Conservation (phyloP, 257 asterid genomes). For the Marsdenia floribunda region DNA sequence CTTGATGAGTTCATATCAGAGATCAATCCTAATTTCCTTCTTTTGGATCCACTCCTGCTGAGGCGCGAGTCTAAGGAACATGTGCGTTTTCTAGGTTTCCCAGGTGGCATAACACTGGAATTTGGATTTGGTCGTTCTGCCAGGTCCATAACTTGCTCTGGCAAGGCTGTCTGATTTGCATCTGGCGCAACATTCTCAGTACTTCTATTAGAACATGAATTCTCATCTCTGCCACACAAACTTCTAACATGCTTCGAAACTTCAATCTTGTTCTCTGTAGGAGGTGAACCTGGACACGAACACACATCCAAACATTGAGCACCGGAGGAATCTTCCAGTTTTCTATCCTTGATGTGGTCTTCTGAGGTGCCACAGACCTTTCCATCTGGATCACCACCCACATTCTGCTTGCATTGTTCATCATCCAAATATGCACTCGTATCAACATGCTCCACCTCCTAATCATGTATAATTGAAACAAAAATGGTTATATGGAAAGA, state of each 20-base stretch:
- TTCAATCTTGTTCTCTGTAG: constrained; percentile 22
- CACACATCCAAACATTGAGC: constrained; percentile 36
- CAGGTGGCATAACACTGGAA: constrained; percentile 16
- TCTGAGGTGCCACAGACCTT: constrained; percentile 29
- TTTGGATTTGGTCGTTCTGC: constrained; percentile 13
- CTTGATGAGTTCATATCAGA: constrained; percentile 24
- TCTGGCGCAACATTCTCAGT: constrained; percentile 5
- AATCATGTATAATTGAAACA: constrained; percentile 10
- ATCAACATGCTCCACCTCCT: constrained; percentile 43
- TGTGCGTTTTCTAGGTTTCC: constrained; percentile 45
- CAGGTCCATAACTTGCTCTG: constrained; percentile 22
- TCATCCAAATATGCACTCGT: constrained; percentile 31
- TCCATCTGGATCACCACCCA: constrained; percentile 16
- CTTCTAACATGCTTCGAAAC: constrained; percentile 22
- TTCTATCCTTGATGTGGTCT: constrained; percentile 19
- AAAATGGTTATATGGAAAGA: constrained; percentile 11
- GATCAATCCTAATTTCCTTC: constrained; percentile 23
- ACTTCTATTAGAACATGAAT: constrained; percentile 25
- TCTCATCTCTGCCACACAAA: constrained; percentile 26
- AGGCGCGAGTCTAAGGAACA: constrained; percentile 20
- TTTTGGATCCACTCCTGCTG: constrained; percentile 17
- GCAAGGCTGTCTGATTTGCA: constrained; percentile 9
- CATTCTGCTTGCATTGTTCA: constrained; percentile 11
- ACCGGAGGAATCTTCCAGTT: constrained; percentile 16
- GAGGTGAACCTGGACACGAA: constrained; percentile 41